Base-by-base conservation (phyloP, 2,329 filamentous ascomycete species). In the Cladosporium velox region DNA sequence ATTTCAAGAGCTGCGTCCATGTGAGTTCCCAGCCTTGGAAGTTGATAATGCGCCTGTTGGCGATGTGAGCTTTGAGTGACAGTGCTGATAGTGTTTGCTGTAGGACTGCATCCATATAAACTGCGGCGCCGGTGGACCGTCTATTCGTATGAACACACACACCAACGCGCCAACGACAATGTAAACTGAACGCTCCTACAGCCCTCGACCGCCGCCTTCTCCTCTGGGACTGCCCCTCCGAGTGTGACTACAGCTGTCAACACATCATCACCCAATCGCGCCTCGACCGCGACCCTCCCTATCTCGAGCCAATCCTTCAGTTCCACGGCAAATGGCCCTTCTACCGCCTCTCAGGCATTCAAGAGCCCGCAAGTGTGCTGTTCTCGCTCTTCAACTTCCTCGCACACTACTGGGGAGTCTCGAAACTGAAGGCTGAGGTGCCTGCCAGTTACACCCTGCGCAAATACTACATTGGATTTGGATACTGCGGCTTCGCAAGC, bases 311-410 rank as follows among this genome's bases (percentile, higher is more conserved):
- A 12, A 79, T 97, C 59, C 89, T 94, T 65, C 95, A 99, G 81
- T 99, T 93, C 83, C 93, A 99, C 82, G 95, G 95, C 35, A 99
- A 99, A 86, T 99, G 95, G 95, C 95, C 95, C 47, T 99, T 99
- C 81, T 84, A 89, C 78, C 91, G 95, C 71, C 86, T 97, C 75
- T 80, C 96, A 64, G 95, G 95, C 77, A 90, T 97, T 83, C 95
- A 99, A 81, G 95, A 99, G 81, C 93, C 94, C 67, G 92, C 93
- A 78, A 93, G 90, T 60, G 94, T 98, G 71, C 83, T 97, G 75
- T 99, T 97, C 84, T 96, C 91, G 70, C 84, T 97, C 61, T 87
- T 96, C 75, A 99, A 99, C 84, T 90, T 95, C 74, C 86, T 90
- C 71, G 94, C 93, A 15, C 95, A 99, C 82, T 86, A 88, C 76